phyloP scores from a whole-genome alignment of 345 rosid genomes.

The Rhizophora mangle region DNA sequence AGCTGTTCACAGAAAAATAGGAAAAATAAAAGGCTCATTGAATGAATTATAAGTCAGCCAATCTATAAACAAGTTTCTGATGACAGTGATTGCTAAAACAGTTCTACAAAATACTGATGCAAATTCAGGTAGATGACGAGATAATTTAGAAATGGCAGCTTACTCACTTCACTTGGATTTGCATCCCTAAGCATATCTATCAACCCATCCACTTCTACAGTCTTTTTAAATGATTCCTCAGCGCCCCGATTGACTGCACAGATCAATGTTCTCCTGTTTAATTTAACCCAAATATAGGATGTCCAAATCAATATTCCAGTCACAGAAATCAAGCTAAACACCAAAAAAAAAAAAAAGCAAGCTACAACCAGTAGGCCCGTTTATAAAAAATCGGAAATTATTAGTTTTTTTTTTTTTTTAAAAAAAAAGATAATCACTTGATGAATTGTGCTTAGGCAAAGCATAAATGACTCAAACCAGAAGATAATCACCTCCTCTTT shows the following conservation, averaged over 20 bases:
- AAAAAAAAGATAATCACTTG: too few relatives aligned
- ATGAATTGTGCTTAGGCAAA: neutral
- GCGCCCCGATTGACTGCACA: slow-evolving; percentile 79
- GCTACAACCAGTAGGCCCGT: too few relatives aligned
- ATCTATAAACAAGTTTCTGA: neutral
- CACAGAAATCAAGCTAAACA: too few relatives aligned
- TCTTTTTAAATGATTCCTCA: slow-evolving; percentile 86
- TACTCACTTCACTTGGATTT: slow-evolving; percentile 62
- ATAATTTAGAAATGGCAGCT: neutral
- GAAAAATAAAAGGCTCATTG: slow-evolving; percentile 5
- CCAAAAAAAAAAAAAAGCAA: too few relatives aligned
- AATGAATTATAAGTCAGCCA: neutral
- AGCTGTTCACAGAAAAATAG: slow-evolving; percentile 48
- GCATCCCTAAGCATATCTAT: slow-evolving; percentile 75
- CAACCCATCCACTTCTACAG: slow-evolving; percentile 75
- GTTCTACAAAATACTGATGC: neutral
- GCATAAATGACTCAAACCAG: too few relatives aligned
- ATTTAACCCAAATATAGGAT: slow-evolving; percentile 47
- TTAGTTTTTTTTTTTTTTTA: too few relatives aligned
- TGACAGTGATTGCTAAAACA: neutral
- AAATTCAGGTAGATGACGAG: neutral
- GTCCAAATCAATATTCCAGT: slow-evolving; percentile 38
- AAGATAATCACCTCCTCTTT: slow-evolving; percentile 32
- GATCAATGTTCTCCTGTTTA: slow-evolving; percentile 86
- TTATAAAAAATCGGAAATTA: too few relatives aligned